Evolutionary conservation across 371 early-diverging fungal species (phyloP).

Genomic region (Rhizopus delemar): DNA sequence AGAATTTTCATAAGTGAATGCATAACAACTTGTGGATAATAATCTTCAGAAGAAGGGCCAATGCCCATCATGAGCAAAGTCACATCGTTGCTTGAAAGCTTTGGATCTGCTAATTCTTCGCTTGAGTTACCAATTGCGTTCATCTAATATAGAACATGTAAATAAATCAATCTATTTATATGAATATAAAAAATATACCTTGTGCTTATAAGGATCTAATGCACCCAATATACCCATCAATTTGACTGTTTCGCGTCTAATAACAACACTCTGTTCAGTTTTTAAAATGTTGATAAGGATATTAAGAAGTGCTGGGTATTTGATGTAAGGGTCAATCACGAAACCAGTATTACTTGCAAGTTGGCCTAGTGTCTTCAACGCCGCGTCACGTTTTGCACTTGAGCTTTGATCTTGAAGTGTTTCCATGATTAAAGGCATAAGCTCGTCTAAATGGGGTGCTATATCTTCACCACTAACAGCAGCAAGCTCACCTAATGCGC

Average conservation of each 20-base stretch:
- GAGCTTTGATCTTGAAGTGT: constrained; percentile 91
- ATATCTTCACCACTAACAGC: constrained; percentile 87
- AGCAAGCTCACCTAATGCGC: constrained; percentile 88
- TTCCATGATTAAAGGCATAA: constrained; percentile 88
- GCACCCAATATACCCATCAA: constrained; percentile 95
- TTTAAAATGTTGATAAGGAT: constrained; percentile 83
- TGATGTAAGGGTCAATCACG: constrained; percentile 89
- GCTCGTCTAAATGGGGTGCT: constrained; percentile 74
- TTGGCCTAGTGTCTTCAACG: constrained; percentile 84
- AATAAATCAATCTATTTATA: too few species aligned
- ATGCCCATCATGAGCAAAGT: constrained; percentile 73
- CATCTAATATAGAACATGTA: constrained; percentile 26
- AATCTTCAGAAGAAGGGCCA: constrained; percentile 79
- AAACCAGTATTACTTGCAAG: constrained; percentile 85
- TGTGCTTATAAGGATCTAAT: constrained; percentile 92
- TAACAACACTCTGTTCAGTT: constrained; percentile 69
- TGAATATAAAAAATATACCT: constrained; percentile 45
- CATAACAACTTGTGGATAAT: constrained; percentile 88
- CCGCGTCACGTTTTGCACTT: constrained; percentile 83
- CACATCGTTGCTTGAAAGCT: constrained; percentile 63
- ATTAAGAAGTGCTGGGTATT: constrained; percentile 84
- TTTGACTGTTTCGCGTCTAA: constrained; percentile 86
- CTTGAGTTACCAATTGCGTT: constrained; percentile 57
- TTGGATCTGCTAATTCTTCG: constrained; percentile 58
- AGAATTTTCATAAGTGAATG: constrained; percentile 89